Evolutionary conservation across 1,139 yeast species (phyloP).

Genomic region (Kodamaea derodonti): DNA sequence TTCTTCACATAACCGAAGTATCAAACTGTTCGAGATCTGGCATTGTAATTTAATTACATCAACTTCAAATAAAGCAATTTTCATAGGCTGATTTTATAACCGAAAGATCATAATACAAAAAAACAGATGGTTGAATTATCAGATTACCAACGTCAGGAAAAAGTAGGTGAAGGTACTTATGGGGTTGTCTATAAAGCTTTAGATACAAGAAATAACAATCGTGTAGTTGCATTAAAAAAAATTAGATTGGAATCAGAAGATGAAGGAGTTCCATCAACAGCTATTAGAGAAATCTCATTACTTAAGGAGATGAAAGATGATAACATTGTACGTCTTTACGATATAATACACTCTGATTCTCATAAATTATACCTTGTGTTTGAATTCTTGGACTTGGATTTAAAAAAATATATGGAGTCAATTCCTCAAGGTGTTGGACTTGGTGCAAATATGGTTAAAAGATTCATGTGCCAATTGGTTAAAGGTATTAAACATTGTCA

Average conservation of each 20-base stretch:
- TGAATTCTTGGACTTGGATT: constrained; percentile 89
- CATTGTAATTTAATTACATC: too few relatives aligned
- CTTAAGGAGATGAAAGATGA: constrained; percentile 91
- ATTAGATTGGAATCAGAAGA: constrained; percentile 95
- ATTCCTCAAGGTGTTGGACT: constrained; percentile 90
- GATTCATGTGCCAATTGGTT: constrained; percentile 88
- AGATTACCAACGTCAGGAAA: constrained; percentile 90
- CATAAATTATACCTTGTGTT: constrained; percentile 90
- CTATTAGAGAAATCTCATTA: constrained; percentile 91
- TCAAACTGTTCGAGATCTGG: too few relatives aligned
- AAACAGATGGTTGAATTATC: constrained; percentile 87
- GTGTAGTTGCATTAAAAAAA: constrained; percentile 92
- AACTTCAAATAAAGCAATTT: too few relatives aligned
- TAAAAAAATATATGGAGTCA: constrained; percentile 94
- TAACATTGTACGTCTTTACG: constrained; percentile 85
- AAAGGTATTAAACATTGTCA: constrained; percentile 95
- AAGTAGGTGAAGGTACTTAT: constrained; percentile 97
- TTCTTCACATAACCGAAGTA: too few relatives aligned
- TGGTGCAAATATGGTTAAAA: constrained; percentile 85
- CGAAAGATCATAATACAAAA: too few relatives aligned
- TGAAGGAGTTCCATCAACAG: constrained; percentile 98
- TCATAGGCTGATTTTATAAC: too few relatives aligned
- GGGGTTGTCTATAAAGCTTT: constrained; percentile 97
- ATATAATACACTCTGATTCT: constrained; percentile 95
- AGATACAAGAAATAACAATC: constrained; percentile 81